Evolutionary conservation across 192 early-diverging fungal species (phyloP), one percentile per base, ranked within the genome.

Genomic region (Linnemannia hyalina): DNA sequence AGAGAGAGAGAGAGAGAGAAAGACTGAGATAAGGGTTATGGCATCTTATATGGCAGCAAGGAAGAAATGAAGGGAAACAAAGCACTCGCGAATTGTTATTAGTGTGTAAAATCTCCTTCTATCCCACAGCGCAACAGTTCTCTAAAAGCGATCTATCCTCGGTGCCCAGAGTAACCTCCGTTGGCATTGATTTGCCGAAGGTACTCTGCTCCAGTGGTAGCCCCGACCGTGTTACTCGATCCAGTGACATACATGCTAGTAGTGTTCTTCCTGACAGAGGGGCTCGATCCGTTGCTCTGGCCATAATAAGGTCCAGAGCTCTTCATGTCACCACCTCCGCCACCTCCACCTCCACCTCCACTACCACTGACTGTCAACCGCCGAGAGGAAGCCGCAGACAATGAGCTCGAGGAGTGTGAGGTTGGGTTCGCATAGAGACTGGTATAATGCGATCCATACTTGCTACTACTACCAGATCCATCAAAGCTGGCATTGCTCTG

Each of bases 241-340:
- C 84, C 84, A 38, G 79, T 75, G 9, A 75, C 79, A 60, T 86
- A 86, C 84, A 86, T 81, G 47, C 84, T 86, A 29, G 83, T 55
- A 16, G 80, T 38, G 32, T 80, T 81, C 84, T 86, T 86, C 32
- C 84, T 74, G 6, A 79, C 76, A 1, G 75, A 74, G 16, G 74
- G 20, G 36, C 63, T 42, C 22, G 55, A 40, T 44, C 49, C 46
- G n/a, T 52, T 47, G 22, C 74, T 47, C 32, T 49, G 32, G 26
- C 84, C 79, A 54, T 78, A 69, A 36, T 69, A 80, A 20, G 75
- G 42, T 9, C 54, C 54, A 13, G 35, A 52, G 26, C 7, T 32
- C 18, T 52, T 47, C 44, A 44, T 20, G 52, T 40, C 29, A 41
- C 52, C 74, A 74, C 52, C 49, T 6, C 49, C 49, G 36, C 32